Evolutionary conservation across 108 stramenopile species (phyloP), one percentile per base, ranked within the genome.

Genomic region (Nannochloropsis salina): DNA sequence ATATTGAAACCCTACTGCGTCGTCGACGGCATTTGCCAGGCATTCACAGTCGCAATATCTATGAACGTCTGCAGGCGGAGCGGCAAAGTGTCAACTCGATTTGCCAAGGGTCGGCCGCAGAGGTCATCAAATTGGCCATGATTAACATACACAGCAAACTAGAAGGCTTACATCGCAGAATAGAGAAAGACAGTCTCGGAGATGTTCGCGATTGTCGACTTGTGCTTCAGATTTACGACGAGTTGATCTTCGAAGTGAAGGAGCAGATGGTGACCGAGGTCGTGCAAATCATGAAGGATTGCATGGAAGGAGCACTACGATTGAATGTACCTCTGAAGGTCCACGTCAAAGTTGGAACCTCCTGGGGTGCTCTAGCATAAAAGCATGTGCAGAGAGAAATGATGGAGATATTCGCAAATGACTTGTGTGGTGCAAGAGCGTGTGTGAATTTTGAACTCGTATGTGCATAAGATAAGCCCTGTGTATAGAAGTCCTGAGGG

Each of bases 31-130:
- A 86, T 85, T 85, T 91, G 82, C 90, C 86, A 11, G 87, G 90
- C 41, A 91, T 91, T 15, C 84, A 86, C 12, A 86, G 84, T 4
- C 15, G n/a, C 43, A 80, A 89, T 44, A 11, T 43, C 6, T 42
- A 43, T 41, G 87, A 90, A 9, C 45, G 82, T 44, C 86, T 88
- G 42, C 44, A 86, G 40, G 90, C 90, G 9, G 90, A 90, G 74
- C 88, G 90, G 12, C 90, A 91, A 88, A 88, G 90, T 18, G 90
- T 90, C 21, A 91, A 91, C 81, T 89, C 88, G 21, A 47, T 89
- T 40, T 88, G 87, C 81, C 90, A 91, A 81, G 90, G 90, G 9
- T 90, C 90, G 6, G 90, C 90, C 43, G 86, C 88, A 15, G 90
- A 91, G 42, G 42, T 91, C 81, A 89, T 91, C 80, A 91, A 91